Conservation (phyloP, 73 alveolate species). For the Paramecium bursaria region DNA sequence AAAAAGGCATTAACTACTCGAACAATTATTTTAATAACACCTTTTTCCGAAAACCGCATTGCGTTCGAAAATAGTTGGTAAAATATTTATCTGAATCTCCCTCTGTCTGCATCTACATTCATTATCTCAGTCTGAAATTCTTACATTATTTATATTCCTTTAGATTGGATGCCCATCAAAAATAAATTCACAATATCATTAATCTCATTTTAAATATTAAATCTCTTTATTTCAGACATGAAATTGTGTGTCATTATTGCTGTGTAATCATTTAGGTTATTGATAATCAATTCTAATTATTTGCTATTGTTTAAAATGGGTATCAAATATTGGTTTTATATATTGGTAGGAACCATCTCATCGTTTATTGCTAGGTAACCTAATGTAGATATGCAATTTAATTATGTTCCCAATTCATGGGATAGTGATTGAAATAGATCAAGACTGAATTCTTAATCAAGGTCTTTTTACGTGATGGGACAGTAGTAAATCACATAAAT, state of each 20-base stretch:
- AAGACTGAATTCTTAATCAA: too few relatives aligned
- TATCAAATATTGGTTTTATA: neutral
- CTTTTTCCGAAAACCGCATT: slow-evolving; percentile 9
- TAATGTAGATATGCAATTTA: slow-evolving; percentile 11
- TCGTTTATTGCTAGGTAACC: neutral
- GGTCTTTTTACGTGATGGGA: too few relatives aligned
- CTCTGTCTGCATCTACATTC: neutral
- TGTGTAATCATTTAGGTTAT: slow-evolving; percentile 22
- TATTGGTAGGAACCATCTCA: neutral
- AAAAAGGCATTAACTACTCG: neutral
- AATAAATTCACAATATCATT: neutral
- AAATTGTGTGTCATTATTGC: neutral
- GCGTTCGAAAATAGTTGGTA: slow-evolving; percentile 39
- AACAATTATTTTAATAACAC: neutral
- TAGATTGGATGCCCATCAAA: neutral
- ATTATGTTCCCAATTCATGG: slow-evolving; percentile 54
- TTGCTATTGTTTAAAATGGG: slow-evolving; percentile 31
- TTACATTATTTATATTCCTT: neutral
- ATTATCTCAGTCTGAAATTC: slow-evolving; percentile 9
- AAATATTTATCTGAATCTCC: slow-evolving; percentile 31
- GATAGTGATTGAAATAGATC: slow-evolving; percentile 41
- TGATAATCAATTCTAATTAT: neutral
- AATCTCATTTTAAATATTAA: neutral
- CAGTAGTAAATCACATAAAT: too few relatives aligned
- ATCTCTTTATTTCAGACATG: neutral